Conservation (phyloP, 306 rosid species). For the Sophora flavescens region DNA sequence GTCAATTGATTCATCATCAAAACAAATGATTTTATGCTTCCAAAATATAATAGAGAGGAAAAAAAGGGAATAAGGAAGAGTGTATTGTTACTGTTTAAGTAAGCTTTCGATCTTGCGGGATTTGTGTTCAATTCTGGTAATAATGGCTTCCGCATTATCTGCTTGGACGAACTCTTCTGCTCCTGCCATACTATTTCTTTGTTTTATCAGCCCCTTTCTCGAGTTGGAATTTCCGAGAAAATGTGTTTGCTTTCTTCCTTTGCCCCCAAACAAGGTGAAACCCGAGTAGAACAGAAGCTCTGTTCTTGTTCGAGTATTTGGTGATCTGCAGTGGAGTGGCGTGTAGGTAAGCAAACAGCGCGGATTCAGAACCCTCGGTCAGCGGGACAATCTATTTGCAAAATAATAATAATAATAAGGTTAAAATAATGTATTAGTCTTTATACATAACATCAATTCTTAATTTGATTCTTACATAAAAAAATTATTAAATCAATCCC, state of each 20-base stretch:
- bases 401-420: no score
- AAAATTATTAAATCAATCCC: no score
- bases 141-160: conserved; percentile 91
- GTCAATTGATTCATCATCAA: neutral
- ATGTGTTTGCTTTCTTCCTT: neutral
- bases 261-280: conserved; percentile 24
- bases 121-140: conserved; percentile 92
- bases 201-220: neutral
- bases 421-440: no score
- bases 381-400: no score
- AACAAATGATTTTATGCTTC: neutral
- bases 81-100: conserved; percentile 76
- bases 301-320: no score
- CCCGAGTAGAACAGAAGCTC: neutral
- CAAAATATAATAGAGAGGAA: neutral
- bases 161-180: conserved; percentile 73
- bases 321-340: no score
- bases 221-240: neutral
- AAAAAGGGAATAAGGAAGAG: neutral
- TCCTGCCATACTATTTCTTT: conserved; percentile 60
- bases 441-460: no score
- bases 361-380: no score
- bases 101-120: conserved; percentile 93
- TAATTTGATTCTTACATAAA: no score
- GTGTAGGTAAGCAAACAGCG: no score